Conservation (phyloP, 345 rosid genomes). For the Euphorbia peplus region DNA sequence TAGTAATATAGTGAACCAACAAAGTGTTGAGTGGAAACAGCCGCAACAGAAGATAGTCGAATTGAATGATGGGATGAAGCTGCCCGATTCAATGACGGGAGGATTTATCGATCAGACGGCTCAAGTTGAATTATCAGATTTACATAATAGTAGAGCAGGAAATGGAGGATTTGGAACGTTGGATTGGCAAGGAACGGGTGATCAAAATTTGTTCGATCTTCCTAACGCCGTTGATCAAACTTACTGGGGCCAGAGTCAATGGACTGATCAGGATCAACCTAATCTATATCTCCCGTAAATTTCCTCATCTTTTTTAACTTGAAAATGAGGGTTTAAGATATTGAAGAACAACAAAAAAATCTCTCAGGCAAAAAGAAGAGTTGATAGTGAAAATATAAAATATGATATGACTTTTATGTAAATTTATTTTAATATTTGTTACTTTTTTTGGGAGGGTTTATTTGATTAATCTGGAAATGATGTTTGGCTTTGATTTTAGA, state of each 20-base stretch:
- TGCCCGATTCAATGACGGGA: slow-evolving; percentile 33
- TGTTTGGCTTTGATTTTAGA: slow-evolving; percentile 24
- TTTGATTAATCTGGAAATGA: slow-evolving; percentile 16
- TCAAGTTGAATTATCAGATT: slow-evolving; percentile 32
- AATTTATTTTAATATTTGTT: slow-evolving; percentile 21
- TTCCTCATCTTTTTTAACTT: slow-evolving; percentile 8
- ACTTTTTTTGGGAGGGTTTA: slow-evolving; percentile 5
- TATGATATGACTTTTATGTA: slow-evolving; percentile 38
- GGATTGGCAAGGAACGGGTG: slow-evolving; percentile 73
- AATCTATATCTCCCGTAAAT: slow-evolving; percentile 71
- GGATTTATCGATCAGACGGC: slow-evolving; percentile 53
- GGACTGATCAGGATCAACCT: slow-evolving; percentile 63
- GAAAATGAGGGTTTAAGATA: not conserved
- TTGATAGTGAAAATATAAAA: slow-evolving; percentile 19
- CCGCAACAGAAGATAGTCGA: slow-evolving; percentile 25
- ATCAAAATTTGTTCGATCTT: slow-evolving; percentile 68
- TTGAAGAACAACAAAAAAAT: not conserved
- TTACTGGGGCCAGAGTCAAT: slow-evolving; percentile 84
- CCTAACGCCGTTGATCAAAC: slow-evolving; percentile 64
- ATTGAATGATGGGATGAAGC: slow-evolving; percentile 24
- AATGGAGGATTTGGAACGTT: slow-evolving; percentile 53
- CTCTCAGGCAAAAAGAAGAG: slow-evolving; percentile 13
- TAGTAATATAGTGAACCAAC: slow-evolving; percentile 32
- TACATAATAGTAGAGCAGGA: slow-evolving; percentile 27
- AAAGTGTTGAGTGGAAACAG: slow-evolving; percentile 21